Percentiles rank a stretch among this genome's conserved stretches.
Evolutionary conservation across 23 red algal species (phyloP).

Genomic region (Agarophyton chilense): DNA sequence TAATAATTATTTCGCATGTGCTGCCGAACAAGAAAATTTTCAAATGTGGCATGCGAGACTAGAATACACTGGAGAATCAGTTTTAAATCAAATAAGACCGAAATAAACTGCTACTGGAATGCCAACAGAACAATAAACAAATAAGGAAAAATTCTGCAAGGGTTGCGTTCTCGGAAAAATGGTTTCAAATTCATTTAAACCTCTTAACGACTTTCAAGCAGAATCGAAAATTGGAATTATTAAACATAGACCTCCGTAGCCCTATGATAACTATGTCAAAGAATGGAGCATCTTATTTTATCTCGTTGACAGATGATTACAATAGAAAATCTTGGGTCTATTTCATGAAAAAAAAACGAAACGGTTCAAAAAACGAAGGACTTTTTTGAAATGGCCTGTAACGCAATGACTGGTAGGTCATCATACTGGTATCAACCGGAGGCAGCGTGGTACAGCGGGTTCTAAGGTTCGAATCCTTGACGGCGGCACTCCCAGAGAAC

Average conservation of each 20-base stretch:
- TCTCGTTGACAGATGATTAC: conserved; percentile 34
- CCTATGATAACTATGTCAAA: background rate
- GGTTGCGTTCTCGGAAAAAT: background rate
- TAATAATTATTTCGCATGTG: background rate
- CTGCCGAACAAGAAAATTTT: background rate
- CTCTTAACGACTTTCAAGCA: background rate
- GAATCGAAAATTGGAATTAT: background rate
- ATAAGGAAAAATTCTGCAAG: background rate
- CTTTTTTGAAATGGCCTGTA: too few relatives aligned
- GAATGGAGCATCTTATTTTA: background rate
- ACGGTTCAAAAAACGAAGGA: background rate
- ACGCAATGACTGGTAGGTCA: too few relatives aligned
- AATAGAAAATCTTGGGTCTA: background rate
- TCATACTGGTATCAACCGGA: too few relatives aligned
- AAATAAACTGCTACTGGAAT: background rate
- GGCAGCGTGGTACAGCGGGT: too few relatives aligned
- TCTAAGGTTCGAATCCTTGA: too few relatives aligned
- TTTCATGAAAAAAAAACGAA: background rate
- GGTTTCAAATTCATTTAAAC: background rate
- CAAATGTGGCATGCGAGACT: background rate
- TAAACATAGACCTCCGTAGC: background rate
- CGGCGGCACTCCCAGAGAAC: too few relatives aligned
- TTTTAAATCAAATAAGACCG: background rate
- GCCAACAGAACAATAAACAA: background rate
- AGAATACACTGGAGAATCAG: background rate